Evolutionary conservation across 352 stramenopile genomes (phyloP).

Genomic region (Pythium volutum): DNA sequence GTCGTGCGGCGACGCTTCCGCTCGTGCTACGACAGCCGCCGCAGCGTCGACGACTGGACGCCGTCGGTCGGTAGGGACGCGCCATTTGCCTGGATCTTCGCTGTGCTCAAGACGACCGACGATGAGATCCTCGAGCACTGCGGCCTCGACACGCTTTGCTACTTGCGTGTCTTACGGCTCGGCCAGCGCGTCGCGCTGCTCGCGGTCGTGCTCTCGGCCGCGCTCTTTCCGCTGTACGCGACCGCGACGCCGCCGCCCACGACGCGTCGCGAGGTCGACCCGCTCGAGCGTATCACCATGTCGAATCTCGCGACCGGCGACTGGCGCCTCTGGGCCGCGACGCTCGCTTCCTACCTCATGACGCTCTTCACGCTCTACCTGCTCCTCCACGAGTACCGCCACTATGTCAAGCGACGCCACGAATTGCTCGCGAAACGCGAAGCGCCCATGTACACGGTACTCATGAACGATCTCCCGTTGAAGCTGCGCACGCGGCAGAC

Average conservation of each 20-base stretch:
- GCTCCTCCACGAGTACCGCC: conserved; percentile 56
- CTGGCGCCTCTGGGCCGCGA: conserved; percentile 59
- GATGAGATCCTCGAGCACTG: conserved; percentile 68
- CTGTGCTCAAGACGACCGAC: conserved; percentile 43
- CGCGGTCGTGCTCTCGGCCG: conserved; percentile 45
- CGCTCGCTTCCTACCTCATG: conserved; percentile 50
- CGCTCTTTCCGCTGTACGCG: conserved; percentile 72
- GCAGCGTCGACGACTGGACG: conserved; percentile 29
- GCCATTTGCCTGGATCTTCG: conserved; percentile 53
- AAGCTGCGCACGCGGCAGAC: conserved; percentile 55
- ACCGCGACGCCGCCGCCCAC: conserved; percentile 33
- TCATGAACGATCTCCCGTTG: conserved; percentile 67
- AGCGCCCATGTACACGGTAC: conserved; percentile 65
- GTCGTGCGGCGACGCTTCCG: conserved; percentile 48
- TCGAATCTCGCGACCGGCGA: conserved; percentile 59
- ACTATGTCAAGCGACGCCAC: conserved; percentile 62
- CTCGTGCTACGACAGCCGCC: conserved; percentile 52
- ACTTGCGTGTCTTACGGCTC: conserved; percentile 66
- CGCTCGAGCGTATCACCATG: conserved; percentile 67
- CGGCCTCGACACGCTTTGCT: conserved; percentile 72
- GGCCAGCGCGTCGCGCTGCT: conserved; percentile 67
- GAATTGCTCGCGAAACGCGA: conserved; percentile 50
- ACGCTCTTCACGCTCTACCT: conserved; percentile 53
- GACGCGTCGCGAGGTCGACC: conserved; percentile 33
- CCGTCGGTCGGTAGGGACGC: conserved; percentile 7